These are phyloP conservation scores for Alternaria dauci DNA, from an alignment of 2,329 filamentous ascomycete species.

Conservation along the genomic window DNA sequence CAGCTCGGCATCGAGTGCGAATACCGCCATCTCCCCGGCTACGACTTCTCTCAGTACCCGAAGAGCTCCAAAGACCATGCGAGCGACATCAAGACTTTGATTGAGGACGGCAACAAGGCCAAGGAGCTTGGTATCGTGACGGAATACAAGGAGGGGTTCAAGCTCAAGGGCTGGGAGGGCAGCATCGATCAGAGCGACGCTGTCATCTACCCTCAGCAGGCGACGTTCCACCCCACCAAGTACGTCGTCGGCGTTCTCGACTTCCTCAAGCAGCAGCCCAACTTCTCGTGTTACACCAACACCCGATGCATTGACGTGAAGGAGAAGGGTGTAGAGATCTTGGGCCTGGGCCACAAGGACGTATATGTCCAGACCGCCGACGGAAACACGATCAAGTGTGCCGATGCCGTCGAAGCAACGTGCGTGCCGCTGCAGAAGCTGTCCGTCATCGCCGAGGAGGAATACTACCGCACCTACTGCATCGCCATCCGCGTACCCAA, in stretches of 20 bases:
- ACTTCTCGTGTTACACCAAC: conserved; percentile 63
- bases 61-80: conserved; percentile 54
- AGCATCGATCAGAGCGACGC: conserved; percentile 61
- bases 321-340: conserved; percentile 59
- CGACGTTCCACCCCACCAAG: conserved; percentile 65
- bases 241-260: conserved; percentile 63
- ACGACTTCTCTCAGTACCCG: conserved; percentile 61
- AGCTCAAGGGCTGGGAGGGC: conserved; percentile 62
- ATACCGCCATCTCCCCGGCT: conserved; percentile 60
- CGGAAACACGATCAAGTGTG: conserved; percentile 59
- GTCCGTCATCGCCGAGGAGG: conserved; percentile 62
- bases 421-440: conserved; percentile 66
- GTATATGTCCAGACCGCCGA: conserved; percentile 58
- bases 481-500: conserved; percentile 65
- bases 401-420: conserved; percentile 63
- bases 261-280: conserved; percentile 61
- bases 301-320: conserved; percentile 59
- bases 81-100: conserved; percentile 57
- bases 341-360: conserved; percentile 57
- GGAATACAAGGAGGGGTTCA: conserved; percentile 55
- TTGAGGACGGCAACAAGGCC: conserved; percentile 57
- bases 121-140: conserved; percentile 56
- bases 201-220: conserved; percentile 58
- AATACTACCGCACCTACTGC: conserved; percentile 64
- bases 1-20: conserved; percentile 65